These are phyloP conservation scores for Uronychia binucleata DNA, from an alignment of 73 alveolate genomes.

Conservation along the genomic window DNA sequence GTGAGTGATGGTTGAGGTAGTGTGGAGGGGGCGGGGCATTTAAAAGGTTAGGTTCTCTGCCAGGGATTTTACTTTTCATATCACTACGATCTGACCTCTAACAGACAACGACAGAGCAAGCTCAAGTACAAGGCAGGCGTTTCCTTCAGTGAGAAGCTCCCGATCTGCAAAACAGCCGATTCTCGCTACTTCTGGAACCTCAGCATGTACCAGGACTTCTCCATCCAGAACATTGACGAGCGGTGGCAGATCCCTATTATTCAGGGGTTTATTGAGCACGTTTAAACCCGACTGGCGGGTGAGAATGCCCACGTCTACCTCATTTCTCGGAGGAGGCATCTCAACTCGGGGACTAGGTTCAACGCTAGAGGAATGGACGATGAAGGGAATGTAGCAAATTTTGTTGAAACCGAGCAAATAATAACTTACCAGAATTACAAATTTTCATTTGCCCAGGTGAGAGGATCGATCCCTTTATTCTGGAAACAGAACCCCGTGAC, in stretches of 20 bases:
- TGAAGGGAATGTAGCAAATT: conserved; percentile 95
- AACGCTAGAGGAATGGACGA: conserved; percentile 94
- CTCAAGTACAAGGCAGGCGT: conserved; percentile 42
- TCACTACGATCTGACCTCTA: conserved; percentile 90
- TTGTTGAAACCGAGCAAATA: conserved; percentile 90
- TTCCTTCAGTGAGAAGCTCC: background rate
- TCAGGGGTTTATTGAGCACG: conserved; percentile 77
- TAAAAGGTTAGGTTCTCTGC: too few species aligned
- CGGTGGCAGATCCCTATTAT: conserved; percentile 70
- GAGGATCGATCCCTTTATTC: conserved; percentile 96
- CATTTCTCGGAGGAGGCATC: conserved; percentile 85
- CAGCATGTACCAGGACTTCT: conserved; percentile 67
- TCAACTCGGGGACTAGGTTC: conserved; percentile 93
- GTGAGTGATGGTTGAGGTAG: too few species aligned
- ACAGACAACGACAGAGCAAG: conserved; percentile 66
- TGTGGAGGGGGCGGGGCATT: too few species aligned
- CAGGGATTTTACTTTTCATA: conserved; percentile 92
- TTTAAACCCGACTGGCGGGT: conserved; percentile 46
- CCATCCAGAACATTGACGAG: conserved; percentile 25
- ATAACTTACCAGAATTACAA: conserved; percentile 63
- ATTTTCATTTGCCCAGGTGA: conserved; percentile 73
- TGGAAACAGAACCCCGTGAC: conserved; percentile 85
- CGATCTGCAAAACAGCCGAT: conserved; percentile 40
- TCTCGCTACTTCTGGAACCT: conserved; percentile 67
- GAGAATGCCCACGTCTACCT: conserved; percentile 65